Conservation (phyloP, 176 grass and related monocot genomes). For the Juncus effusus region DNA sequence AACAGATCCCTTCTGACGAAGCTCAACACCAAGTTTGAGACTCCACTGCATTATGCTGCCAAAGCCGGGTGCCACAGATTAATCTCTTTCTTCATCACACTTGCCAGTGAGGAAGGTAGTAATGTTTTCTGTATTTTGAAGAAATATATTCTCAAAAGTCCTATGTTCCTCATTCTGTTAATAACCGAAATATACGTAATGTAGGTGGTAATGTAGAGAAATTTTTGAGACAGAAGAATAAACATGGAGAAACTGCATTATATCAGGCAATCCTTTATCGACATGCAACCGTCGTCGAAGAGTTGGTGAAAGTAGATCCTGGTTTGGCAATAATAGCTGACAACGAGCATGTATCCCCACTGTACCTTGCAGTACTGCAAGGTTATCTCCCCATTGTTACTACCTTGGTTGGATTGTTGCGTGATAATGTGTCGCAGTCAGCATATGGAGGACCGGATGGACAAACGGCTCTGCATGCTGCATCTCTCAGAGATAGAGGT, state of each 20-base stretch:
- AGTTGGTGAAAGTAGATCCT: slow-evolving; percentile 11
- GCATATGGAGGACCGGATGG: slow-evolving; percentile 24
- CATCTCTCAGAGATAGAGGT: neutral
- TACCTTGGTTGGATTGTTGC: neutral
- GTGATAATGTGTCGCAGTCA: neutral
- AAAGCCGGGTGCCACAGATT: slow-evolving; percentile 12
- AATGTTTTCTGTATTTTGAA: too few relatives aligned
- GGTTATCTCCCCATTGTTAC: neutral
- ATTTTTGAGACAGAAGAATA: slow-evolving; percentile 11
- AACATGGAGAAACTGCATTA: slow-evolving; percentile 26
- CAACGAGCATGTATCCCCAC: slow-evolving; percentile 3
- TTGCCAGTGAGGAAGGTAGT: neutral
- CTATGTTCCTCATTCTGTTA: too few relatives aligned
- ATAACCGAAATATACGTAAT: too few relatives aligned
- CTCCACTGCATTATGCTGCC: slow-evolving; percentile 43
- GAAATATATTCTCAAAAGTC: too few relatives aligned
- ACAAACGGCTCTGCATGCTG: slow-evolving; percentile 34
- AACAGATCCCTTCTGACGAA: slow-evolving; percentile 8
- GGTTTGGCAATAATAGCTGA: neutral
- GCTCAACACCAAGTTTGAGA: slow-evolving; percentile 29
- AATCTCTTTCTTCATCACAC: neutral
- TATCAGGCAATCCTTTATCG: slow-evolving; percentile 26
- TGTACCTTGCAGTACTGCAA: slow-evolving; percentile 29
- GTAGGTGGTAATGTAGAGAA: neutral
- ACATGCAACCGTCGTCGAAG: neutral